Conservation (phyloP, 306 rosid species). For the Prunus padus region DNA sequence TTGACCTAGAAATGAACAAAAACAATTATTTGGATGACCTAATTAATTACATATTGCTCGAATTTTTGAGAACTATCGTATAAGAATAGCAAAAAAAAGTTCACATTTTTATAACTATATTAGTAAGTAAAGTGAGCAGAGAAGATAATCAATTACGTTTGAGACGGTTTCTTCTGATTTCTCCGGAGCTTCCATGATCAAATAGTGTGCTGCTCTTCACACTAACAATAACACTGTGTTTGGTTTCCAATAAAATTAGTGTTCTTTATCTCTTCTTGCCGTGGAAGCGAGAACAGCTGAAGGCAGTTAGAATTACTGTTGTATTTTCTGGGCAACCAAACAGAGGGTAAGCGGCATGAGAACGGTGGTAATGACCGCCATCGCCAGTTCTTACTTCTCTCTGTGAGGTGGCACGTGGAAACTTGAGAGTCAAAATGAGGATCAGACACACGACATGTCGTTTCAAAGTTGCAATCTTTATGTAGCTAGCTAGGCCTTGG, state of each 20-base stretch:
- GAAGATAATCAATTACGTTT: slow-evolving; percentile 8
- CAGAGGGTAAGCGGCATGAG: not conserved
- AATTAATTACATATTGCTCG: not conserved
- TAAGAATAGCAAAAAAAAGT: not conserved
- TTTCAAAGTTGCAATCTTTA: not conserved
- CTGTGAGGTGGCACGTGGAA: slow-evolving; percentile 3
- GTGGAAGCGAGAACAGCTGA: not conserved
- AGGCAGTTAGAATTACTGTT: not conserved
- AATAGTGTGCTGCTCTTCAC: not conserved
- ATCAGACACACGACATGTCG: not conserved
- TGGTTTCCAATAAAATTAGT: not conserved
- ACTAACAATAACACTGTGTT: not conserved
- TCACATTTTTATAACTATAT: not conserved
- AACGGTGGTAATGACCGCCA: not conserved
- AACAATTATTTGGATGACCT: not conserved
- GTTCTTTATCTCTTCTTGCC: not conserved
- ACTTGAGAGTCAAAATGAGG: not conserved
- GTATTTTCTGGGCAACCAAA: not conserved
- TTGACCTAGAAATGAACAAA: not conserved
- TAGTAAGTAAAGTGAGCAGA: not conserved
- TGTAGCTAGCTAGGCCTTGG: no score
- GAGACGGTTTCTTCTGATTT: slow-evolving; percentile 7
- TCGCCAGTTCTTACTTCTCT: slow-evolving; percentile 1
- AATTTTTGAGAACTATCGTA: not conserved
- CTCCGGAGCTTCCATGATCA: slow-evolving; percentile 19